Conservation (phyloP, 495 filamentous ascomycete genomes). For the Tuber aestivum region DNA sequence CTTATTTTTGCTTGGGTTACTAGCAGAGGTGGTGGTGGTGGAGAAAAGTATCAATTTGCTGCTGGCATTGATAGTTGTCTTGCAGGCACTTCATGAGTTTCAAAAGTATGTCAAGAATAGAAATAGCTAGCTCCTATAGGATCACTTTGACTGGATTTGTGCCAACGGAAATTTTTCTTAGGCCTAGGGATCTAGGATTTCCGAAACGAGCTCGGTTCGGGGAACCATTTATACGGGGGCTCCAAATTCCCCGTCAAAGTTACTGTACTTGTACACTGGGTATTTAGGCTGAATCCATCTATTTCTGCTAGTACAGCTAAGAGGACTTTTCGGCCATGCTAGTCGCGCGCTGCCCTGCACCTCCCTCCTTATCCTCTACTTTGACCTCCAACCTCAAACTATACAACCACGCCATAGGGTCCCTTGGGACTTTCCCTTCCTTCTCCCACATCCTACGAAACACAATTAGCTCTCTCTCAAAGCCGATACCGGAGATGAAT, state of each 20-base stretch:
- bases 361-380: background rate
- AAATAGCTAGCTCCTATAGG: background rate
- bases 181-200: background rate
- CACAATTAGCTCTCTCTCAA: background rate
- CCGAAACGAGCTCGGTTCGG: background rate
- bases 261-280: background rate
- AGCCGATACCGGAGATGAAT: background rate
- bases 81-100: background rate
- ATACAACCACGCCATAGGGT: conserved; percentile 30
- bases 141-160: background rate
- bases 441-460: background rate
- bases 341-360: background rate
- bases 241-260: background rate
- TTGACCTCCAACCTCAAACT: conserved; percentile 26
- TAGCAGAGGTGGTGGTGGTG: background rate
- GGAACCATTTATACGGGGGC: background rate
- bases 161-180: background rate
- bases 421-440: conserved; percentile 10
- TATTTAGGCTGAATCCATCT: background rate
- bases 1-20: background rate
- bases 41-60: background rate
- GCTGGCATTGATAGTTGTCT: background rate
- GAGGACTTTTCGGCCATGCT: background rate
- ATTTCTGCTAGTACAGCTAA: background rate
- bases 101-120: background rate